These are phyloP conservation scores for Debaryomyces hansenii DNA, from an alignment of 805 yeast genomes.

Conservation along the genomic window DNA sequence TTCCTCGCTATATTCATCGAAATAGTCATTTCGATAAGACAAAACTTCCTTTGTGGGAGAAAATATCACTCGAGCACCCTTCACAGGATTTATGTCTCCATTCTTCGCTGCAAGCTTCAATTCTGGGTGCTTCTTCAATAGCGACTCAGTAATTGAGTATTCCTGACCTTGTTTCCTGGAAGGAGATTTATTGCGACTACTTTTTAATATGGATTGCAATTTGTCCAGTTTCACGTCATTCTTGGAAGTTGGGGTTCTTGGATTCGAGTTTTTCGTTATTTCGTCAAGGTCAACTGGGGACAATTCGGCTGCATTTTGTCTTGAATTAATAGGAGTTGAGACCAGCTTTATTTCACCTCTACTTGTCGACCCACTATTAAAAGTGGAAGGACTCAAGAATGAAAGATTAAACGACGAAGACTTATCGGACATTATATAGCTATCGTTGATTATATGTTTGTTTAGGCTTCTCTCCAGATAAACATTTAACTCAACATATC, in stretches of 20 bases:
- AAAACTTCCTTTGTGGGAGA: constrained; percentile 33
- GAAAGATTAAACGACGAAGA: constrained; percentile 11
- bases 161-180: background rate
- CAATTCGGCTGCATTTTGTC: constrained; percentile 1
- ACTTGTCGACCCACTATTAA: constrained; percentile 10
- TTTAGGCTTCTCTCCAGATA: background rate
- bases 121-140: constrained; percentile 17
- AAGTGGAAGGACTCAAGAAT: constrained; percentile 9
- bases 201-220: constrained; percentile 10
- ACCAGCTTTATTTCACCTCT: constrained; percentile 10
- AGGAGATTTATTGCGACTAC: constrained; percentile 5
- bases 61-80: constrained; percentile 31
- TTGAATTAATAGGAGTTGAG: constrained; percentile 18
- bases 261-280: background rate
- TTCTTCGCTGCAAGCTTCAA: constrained; percentile 15
- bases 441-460: background rate
- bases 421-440: constrained; percentile 3
- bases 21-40: constrained; percentile 3
- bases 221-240: background rate
- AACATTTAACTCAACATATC: background rate
- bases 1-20: background rate
- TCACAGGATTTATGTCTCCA: constrained; percentile 30
- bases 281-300: constrained; percentile 12
- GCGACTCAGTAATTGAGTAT: constrained; percentile 8
- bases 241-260: constrained; percentile 9